Evolutionary conservation across 768 basidiomycete species (phyloP), one percentile per base, ranked within the genome.

Genomic region (Phlegmacium glaucopus): DNA sequence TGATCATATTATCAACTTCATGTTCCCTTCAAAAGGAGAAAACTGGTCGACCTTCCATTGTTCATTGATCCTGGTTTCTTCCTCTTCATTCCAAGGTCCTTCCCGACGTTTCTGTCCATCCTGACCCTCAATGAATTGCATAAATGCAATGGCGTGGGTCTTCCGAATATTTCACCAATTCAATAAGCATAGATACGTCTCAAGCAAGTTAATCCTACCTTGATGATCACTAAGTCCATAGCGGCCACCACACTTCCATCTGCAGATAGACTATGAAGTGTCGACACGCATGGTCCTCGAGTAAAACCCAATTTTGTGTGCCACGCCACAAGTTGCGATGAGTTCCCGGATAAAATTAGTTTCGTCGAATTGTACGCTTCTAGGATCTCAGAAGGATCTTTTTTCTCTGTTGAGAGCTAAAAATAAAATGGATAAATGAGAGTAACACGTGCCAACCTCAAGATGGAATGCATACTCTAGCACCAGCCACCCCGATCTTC

Each of bases 261-360:
- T 0, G 82, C 62, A 1, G 85, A 84, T 42, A 99, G 65, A 58
- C 87, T 90, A 48, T 83, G 77, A 52, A 98, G 67, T 0, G 88
- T 87, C 0, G 90, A 81, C 22, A 94, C 72, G 57, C 77, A 88
- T 1, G 83, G 84, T 4, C 69, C 67, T 17, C 58, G 68, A 49
- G 78, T 79, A 59, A 91, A 91, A 6, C 96, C 96, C 6, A 99
- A 76, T 54, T 85, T 90, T 1, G 83, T 73, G 59, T 96, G 80
- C 96, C 96, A 99, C 0, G 83, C 78, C 4, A 86, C 88, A 44
- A 94, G 72, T 51, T 88, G 85, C 1, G 91, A 84, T 0, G 90
- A 89, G 63, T 99, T 99, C 3, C 90, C 93, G 4, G 77, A 74
- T 13, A 99, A 64, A 16, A 78, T 60, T 15, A 99, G 74, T 40